Evolutionary conservation across 1,139 yeast species (phyloP).

Genomic region (Suzukiozyma palmioleophila): DNA sequence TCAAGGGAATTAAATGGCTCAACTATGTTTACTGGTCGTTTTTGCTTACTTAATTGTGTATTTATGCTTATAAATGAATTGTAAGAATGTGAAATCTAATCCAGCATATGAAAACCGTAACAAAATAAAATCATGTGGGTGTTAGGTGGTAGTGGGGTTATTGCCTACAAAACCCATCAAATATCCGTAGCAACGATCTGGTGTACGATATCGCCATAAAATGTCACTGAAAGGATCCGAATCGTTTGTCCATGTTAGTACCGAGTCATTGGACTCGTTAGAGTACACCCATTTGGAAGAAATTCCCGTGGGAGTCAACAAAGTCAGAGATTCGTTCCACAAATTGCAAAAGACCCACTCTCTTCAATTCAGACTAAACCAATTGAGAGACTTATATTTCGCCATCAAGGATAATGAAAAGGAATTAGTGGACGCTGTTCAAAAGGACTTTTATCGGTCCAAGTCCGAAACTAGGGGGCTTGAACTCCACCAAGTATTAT

Average conservation of each 20-base stretch:
- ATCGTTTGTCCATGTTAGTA: conserved; percentile 1
- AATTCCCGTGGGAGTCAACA: conserved; percentile 45
- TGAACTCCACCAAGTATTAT: conserved; percentile 49
- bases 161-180: too few relatives aligned
- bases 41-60: background rate
- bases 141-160: too few relatives aligned
- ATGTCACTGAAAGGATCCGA: background rate
- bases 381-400: conserved; percentile 64
- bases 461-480: conserved; percentile 51
- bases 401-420: conserved; percentile 59
- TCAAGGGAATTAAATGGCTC: too few relatives aligned
- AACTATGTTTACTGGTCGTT: background rate
- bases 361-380: conserved; percentile 54
- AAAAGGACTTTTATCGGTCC: conserved; percentile 63
- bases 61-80: background rate
- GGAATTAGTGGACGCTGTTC: conserved; percentile 53
- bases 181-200: too few relatives aligned
- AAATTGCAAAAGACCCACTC: conserved; percentile 47
- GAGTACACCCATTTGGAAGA: conserved; percentile 44
- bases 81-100: too few relatives aligned
- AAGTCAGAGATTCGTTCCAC: conserved; percentile 41
- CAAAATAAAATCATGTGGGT: too few relatives aligned
- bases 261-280: background rate
- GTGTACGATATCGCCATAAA: too few relatives aligned
- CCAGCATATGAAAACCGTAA: too few relatives aligned